Base-by-base conservation (phyloP, 495 filamentous ascomycete genomes). In the Aspergillus sclerotiicarbonarius region DNA sequence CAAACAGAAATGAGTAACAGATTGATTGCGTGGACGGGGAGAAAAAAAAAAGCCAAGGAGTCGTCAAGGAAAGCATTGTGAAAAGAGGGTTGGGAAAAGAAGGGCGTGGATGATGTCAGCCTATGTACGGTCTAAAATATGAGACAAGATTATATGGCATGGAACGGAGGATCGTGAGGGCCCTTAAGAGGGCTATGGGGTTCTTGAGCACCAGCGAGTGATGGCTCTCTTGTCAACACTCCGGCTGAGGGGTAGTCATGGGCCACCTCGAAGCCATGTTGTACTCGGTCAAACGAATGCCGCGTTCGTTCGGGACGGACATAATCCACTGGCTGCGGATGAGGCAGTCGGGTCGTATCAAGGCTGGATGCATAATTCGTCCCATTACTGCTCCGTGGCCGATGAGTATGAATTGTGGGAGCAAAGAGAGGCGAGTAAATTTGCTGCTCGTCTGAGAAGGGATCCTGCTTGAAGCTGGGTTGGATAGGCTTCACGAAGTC, bases 341-440 rank as follows among this genome's bases (percentile, higher is more conserved):
- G 69, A 8, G 69, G 65, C 54, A 70, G 59, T 60, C 80, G 75
- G 56, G 77, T 67, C 51, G 68, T 66, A 61, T 72, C 84, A 54
- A 79, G 71, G 61, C 82, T 84, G 41, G 85, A 82, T 12, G 91
- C 96, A 67, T 94, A 96, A 55, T 92, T 92, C 13, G 93, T 96
- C 30, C 92, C 92, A 72, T 96, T 91, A 73, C 91, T 96, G 64
- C 89, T 92, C 55, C 87, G 88, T 54, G 87, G 82, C 63, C 92
- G 91, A 65, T 91, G 87, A 18, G 91, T 90, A 54, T 87, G 89
- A 51, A 85, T 82, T 16, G 89, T 91, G 7, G 84, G 77, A 13
- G 89, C 84, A 53, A 90, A 79, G 49, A 93, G 94, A 12, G 94
- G 90, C 20, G 94, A 89, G 70, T 96, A 97, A 64, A 96, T 96